Conservation (phyloP, 768 basidiomycete species). For the Arthromyces matolae region DNA sequence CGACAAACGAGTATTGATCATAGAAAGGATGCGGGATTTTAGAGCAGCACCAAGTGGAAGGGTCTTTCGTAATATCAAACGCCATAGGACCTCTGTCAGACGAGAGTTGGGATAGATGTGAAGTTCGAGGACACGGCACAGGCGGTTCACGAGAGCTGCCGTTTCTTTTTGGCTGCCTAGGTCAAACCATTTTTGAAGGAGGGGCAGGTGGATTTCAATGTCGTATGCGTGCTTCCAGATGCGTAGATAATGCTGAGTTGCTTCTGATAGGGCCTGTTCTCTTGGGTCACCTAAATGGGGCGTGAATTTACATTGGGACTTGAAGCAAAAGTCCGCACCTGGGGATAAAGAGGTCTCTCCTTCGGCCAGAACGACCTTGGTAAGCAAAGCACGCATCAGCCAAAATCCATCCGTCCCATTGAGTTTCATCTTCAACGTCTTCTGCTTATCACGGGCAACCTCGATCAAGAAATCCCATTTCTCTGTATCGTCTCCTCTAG, state of each 20-base stretch:
- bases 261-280: conserved; percentile 24
- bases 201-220: conserved; percentile 45
- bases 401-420: conserved; percentile 55
- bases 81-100: conserved; percentile 40
- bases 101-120: conserved; percentile 30
- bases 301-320: neutral
- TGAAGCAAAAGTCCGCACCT: conserved; percentile 1
- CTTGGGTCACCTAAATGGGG: conserved; percentile 17
- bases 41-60: conserved; percentile 20
- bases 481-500: conserved; percentile 15
- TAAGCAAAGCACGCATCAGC: conserved; percentile 50
- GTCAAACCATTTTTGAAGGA: conserved; percentile 38
- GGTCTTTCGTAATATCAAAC: conserved; percentile 29
- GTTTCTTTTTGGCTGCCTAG: conserved; percentile 24
- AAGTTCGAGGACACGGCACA: conserved; percentile 35
- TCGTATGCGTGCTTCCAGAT: conserved; percentile 35
- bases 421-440: conserved; percentile 26
- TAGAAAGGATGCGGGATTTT: conserved; percentile 32
- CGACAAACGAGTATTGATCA: conserved; percentile 32
- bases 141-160: conserved; percentile 27
- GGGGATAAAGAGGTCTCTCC: conserved; percentile 15
- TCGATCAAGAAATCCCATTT: conserved; percentile 51
- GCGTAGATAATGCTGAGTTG: conserved; percentile 37
- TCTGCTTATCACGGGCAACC: conserved; percentile 42
- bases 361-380: conserved; percentile 19